These are phyloP conservation scores for Hygrophorus pudorinus DNA, from an alignment of 768 basidiomycete genomes.

Conservation along the genomic window DNA sequence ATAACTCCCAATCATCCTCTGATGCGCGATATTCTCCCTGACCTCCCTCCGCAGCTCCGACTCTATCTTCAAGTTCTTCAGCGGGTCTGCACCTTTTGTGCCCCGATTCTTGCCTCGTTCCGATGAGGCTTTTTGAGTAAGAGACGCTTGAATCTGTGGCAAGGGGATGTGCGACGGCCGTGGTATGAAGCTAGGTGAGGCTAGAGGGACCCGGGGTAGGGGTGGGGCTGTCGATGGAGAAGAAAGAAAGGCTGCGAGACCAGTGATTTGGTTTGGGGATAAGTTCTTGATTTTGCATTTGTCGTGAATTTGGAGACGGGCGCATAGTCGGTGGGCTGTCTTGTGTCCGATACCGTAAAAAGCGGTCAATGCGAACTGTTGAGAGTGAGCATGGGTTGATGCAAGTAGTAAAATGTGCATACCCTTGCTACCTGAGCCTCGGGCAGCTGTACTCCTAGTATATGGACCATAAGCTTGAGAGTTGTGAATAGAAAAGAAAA, in stretches of 20 bases:
- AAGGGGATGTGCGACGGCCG: slow-evolving; percentile 31
- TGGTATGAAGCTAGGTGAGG: slow-evolving; percentile 40
- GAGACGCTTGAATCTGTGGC: slow-evolving; percentile 30
- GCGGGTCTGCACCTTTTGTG: slow-evolving; percentile 36
- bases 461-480: slow-evolving; percentile 54
- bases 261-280: slow-evolving; percentile 79
- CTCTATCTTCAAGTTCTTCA: slow-evolving; percentile 77
- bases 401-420: slow-evolving; percentile 16
- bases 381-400: slow-evolving; percentile 23
- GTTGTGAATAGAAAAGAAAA: no score
- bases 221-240: slow-evolving; percentile 70
- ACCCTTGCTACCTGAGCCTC: slow-evolving; percentile 75
- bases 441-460: slow-evolving; percentile 76
- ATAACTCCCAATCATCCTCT: slow-evolving; percentile 90
- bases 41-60: slow-evolving; percentile 74
- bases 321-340: slow-evolving; percentile 75
- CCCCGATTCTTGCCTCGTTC: slow-evolving; percentile 16
- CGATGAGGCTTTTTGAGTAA: slow-evolving; percentile 18
- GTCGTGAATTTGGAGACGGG: slow-evolving; percentile 88
- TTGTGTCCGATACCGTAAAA: slow-evolving; percentile 83
- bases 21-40: slow-evolving; percentile 86
- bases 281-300: slow-evolving; percentile 71
- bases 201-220: slow-evolving; percentile 59
- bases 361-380: slow-evolving; percentile 78
- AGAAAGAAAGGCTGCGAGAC: slow-evolving; percentile 89